These are phyloP conservation scores for Fraxinus xanthoxyloides DNA, from an alignment of 305 asterid genomes.

Conservation along the genomic window DNA sequence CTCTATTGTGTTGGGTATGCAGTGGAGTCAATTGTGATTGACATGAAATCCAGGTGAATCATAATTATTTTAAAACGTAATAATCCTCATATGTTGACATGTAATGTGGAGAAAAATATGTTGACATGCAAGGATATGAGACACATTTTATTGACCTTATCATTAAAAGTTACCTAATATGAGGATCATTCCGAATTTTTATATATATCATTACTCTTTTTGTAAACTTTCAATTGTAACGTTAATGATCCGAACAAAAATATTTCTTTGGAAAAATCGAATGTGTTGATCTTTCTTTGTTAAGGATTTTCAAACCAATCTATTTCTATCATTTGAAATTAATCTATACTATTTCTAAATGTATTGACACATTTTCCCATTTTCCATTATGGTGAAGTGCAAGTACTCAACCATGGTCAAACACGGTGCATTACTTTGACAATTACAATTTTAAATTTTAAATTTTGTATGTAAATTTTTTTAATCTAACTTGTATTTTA, in stretches of 20 bases:
- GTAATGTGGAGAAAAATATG: background rate
- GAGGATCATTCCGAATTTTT: background rate
- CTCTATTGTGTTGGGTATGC: background rate
- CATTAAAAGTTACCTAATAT: too few species aligned
- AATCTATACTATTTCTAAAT: background rate
- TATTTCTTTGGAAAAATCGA: too few species aligned
- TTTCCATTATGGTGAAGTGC: background rate
- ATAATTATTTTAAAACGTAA: too few species aligned
- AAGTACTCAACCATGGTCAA: background rate
- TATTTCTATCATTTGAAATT: background rate
- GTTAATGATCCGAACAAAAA: too few species aligned
- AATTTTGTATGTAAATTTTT: too few species aligned
- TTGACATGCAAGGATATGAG: too few species aligned
- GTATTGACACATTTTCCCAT: background rate
- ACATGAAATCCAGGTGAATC: background rate
- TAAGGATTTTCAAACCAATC: too few species aligned
- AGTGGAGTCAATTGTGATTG: too few species aligned
- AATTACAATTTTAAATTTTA: too few species aligned
- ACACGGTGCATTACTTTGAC: background rate
- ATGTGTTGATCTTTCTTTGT: too few species aligned
- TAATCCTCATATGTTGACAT: background rate
- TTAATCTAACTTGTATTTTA: too few species aligned
- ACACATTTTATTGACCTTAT: too few species aligned
- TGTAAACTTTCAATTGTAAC: background rate
- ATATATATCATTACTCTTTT: background rate